A percentile compares a stretch with the other conserved stretches of the same genome.
Conservation (phyloP, 116 monocot genomes). For the Dioscorea cayenensis region DNA sequence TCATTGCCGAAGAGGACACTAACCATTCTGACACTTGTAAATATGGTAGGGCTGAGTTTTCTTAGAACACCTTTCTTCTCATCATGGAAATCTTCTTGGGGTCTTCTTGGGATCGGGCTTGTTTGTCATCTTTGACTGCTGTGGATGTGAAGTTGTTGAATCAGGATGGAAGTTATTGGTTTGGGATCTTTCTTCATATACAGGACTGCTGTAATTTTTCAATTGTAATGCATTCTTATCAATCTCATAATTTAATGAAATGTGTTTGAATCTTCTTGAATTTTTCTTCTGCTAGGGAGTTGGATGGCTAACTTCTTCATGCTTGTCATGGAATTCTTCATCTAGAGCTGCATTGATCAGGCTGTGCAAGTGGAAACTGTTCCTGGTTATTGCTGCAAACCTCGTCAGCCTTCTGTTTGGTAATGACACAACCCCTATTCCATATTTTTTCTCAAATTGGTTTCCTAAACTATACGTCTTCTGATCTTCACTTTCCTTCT, state of each 20-base stretch:
- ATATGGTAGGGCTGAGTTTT: background rate
- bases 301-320: background rate
- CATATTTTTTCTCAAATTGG: background rate
- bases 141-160: background rate
- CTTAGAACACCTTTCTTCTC: background rate
- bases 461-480: background rate
- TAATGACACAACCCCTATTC: background rate
- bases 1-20: background rate
- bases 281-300: slow-evolving; percentile 4
- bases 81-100: slow-evolving; percentile 7
- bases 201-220: background rate
- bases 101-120: slow-evolving; percentile 26
- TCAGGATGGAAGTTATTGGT: background rate
- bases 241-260: slow-evolving; percentile 3
- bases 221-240: background rate
- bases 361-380: background rate
- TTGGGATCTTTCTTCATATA: background rate
- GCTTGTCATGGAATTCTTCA: background rate
- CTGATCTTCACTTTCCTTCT: slow-evolving; percentile 9
- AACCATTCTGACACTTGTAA: background rate
- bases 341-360: background rate
- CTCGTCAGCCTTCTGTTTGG: background rate
- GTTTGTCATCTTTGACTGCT: background rate
- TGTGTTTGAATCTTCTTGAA: background rate
- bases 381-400: background rate